A percentile compares a stretch with the other conserved stretches of the same genome.
Evolutionary conservation across 1,284 basidiomycete genomes (phyloP).

Genomic region (Boletellus dicymbophilus): DNA sequence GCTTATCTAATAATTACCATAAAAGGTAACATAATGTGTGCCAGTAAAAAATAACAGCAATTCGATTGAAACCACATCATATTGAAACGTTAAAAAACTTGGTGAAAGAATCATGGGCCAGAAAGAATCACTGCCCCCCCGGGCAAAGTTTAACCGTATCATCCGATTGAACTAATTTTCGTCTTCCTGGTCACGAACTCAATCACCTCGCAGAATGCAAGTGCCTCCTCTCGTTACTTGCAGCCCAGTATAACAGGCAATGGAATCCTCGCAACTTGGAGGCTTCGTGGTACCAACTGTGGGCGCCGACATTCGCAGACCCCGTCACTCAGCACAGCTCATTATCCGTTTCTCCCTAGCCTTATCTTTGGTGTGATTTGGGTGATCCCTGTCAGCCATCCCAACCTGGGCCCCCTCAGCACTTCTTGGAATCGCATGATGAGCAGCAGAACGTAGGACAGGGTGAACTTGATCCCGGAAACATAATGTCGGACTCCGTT

Average conservation of each 20-base stretch:
- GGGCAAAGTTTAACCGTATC: too few species aligned
- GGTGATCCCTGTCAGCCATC: too few species aligned
- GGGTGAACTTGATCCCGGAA: neutral
- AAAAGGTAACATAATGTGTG: too few species aligned
- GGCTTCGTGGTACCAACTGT: neutral
- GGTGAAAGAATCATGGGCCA: too few species aligned
- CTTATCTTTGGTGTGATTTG: neutral
- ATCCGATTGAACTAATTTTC: too few species aligned
- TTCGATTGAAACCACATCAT: too few species aligned
- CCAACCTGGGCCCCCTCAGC: neutral
- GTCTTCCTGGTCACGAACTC: neutral
- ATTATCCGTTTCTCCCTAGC: neutral
- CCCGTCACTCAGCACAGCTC: neutral
- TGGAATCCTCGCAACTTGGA: neutral
- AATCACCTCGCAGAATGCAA: neutral
- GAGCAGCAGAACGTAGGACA: too few species aligned
- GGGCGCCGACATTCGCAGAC: neutral
- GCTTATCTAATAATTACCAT: too few species aligned
- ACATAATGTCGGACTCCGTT: neutral
- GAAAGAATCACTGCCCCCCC: too few species aligned
- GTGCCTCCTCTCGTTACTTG: neutral
- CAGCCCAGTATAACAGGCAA: neutral
- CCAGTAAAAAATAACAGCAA: too few species aligned
- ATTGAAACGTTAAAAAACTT: too few species aligned
- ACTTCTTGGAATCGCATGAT: too few species aligned